Percentiles rank a stretch among this genome's conserved stretches.
Evolutionary conservation across 2,329 filamentous ascomycete genomes (phyloP).

Genomic region (Neofusicoccum parvum): DNA sequence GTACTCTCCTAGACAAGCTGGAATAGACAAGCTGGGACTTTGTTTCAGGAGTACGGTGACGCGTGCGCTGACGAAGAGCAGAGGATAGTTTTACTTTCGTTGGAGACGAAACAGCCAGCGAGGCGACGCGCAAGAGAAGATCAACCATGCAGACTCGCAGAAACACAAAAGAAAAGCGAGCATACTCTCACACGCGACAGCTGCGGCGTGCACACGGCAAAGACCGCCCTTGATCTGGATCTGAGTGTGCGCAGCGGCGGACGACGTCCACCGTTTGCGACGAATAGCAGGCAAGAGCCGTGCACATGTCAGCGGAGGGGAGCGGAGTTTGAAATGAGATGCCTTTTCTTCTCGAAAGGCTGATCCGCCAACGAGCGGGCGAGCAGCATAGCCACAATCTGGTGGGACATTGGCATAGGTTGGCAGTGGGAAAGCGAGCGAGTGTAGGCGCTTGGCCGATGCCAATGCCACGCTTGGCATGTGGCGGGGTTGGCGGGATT

Average conservation of each 20-base stretch:
- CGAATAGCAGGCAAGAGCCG: not conserved
- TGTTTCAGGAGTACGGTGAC: not conserved
- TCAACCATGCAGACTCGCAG: not conserved
- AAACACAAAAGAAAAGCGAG: not conserved
- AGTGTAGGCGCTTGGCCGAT: not conserved
- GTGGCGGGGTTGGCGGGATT: not conserved
- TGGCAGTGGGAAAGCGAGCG: not conserved
- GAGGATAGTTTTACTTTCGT: not conserved
- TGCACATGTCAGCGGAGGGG: not conserved
- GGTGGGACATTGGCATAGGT: not conserved
- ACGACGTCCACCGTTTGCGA: not conserved
- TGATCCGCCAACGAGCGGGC: not conserved
- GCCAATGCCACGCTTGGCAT: not conserved
- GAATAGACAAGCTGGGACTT: not conserved
- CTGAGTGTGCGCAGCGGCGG: not conserved
- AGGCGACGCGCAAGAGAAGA: not conserved
- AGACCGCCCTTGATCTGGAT: not conserved
- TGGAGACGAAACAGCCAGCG: not conserved
- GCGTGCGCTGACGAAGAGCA: not conserved
- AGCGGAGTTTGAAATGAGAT: not conserved
- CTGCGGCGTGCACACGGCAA: not conserved
- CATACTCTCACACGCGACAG: not conserved
- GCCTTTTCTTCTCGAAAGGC: not conserved
- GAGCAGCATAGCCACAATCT: not conserved
- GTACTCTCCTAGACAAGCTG: not conserved